Evolutionary conservation across 2,329 filamentous ascomycete genomes (phyloP), one percentile per base, ranked within the genome.

Genomic region (Cryphonectria japonica): DNA sequence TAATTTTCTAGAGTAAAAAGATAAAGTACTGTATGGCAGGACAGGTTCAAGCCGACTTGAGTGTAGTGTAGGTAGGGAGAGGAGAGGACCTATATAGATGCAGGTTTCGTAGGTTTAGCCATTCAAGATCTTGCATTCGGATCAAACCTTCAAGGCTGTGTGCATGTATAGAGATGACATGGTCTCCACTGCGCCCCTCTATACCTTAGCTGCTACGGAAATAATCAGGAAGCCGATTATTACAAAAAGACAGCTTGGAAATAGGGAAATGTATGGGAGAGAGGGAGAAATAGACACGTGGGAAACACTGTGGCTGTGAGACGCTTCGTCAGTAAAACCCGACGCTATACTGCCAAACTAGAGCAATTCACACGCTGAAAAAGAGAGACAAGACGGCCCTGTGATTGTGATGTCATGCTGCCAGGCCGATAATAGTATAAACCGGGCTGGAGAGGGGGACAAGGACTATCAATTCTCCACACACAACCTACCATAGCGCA

Each of bases 341-440:
- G 52, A 54, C 26, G 52, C 52, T 54, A 29, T 14, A 54, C 52
- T 29, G 57, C 19, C 14, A 61, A 13, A 50, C 6, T n/a, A n/a
- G 5, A 22, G 19, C 7, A 50, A n/a, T 50, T 26, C 26, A 50
- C 22, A 50, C 19, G 11, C 46, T 19, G 22, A 16, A 50, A 50
- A 50, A n/a, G 7, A 11, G 61, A 26, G 37, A 9, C 34, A 43
- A 61, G 32, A 19, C 32, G 57, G 29, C 32, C 59, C 22, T 61
- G 59, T 61, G 59, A 61, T 61, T 34, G 59, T 61, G 59, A 61
- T 61, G 59, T 61, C 59, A 61, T 61, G 16, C 29, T 37, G 7
- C 34, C 8, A 61, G 26, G 59, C 8, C 32, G n/a, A 34, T 14
- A 22, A 32, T 22, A 61, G 46, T 8, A n/a, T 22, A 39, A 39